Base-by-base conservation (phyloP, 352 stramenopile species). In the Pythium insidiosum region DNA sequence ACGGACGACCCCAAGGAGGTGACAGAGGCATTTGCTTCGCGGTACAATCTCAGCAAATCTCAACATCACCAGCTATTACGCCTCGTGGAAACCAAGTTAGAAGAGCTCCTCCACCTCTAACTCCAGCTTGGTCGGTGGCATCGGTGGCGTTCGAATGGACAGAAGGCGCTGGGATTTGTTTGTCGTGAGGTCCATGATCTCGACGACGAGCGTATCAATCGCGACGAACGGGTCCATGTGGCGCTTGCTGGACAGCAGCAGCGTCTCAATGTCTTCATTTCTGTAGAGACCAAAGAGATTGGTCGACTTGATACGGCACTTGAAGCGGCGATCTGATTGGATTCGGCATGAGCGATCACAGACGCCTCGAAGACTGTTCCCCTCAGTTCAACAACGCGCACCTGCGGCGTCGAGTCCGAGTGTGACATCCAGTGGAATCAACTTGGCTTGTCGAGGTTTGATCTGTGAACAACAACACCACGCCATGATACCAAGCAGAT, bases 91-190 rank as follows among this genome's bases (percentile, higher is more conserved):
- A 15, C 23, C 6, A 61, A 64, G 35, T 38, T 83, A 87, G 50
- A 88, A 88, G 36, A 88, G 62, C 43, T 88, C 75, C 26, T 71
- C 62, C 19, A 78, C 49, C 45, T 88, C 75, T 49, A 83, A 50
- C 19, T 78, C 64, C 28, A 85, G 43, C 34, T 80, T 80, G 7
- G 50, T 61, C 0, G 60, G 61, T 5, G 53, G 22, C 10, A 38
- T 22, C 13, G 65, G 52, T 15, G 71, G 61, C 31, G 56, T 61
- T 28, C 59, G 52, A 43, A 88, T 75, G 13, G 72, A 71, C 38
- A 88, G 53, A 39, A 68, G 48, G 6, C 75, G 72, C 13, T 59
- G 65, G 4, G 57, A 66, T 43, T 80, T 79, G 47, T 78, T 63
- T 12, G 67, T 76, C 13, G 72, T 67, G 38, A 88, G 58, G 54